These are phyloP conservation scores for Kwoniella bestiolae DNA, from an alignment of 768 basidiomycete genomes.

Conservation along the genomic window DNA sequence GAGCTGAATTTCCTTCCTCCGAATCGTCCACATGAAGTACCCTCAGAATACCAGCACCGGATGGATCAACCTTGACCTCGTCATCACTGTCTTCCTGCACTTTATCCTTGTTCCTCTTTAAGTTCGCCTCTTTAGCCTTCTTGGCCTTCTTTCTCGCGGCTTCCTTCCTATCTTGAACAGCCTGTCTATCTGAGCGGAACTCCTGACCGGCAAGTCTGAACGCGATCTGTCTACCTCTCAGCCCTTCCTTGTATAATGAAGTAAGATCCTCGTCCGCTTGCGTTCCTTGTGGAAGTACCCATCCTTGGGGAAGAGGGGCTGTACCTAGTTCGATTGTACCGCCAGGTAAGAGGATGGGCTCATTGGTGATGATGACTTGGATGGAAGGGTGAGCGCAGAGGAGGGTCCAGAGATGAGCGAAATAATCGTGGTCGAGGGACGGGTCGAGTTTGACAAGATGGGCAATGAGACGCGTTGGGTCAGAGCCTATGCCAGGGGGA, in stretches of 20 bases:
- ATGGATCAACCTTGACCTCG: conserved; percentile 22
- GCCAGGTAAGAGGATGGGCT: conserved; percentile 36
- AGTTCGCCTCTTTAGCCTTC: conserved; percentile 6
- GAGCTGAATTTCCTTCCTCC: conserved; percentile 4
- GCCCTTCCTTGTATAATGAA: conserved; percentile 29
- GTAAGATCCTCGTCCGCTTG: conserved; percentile 20
- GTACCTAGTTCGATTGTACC: conserved; percentile 31
- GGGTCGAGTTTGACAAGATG: conserved; percentile 37
- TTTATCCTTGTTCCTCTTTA: conserved; percentile 14
- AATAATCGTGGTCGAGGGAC: conserved; percentile 38
- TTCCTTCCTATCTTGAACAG: conserved; percentile 25
- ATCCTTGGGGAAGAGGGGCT: conserved; percentile 40
- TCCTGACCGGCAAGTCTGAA: conserved; percentile 40
- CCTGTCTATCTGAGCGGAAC: conserved; percentile 35
- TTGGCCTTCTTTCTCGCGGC: conserved; percentile 16
- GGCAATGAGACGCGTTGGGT: conserved; percentile 30
- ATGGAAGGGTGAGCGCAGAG: conserved; percentile 40
- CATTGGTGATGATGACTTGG: conserved; percentile 33
- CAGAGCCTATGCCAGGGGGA: conserved; percentile 30
- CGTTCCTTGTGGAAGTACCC: conserved; percentile 16
- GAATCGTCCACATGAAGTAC: conserved; percentile 37
- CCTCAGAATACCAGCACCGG: conserved; percentile 12
- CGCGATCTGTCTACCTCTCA: conserved; percentile 41
- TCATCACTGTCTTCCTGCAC: conserved; percentile 1
- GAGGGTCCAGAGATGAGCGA: conserved; percentile 41